Evolutionary conservation across 192 early-diverging fungal species (phyloP).

Genomic region (Podila epigama): DNA sequence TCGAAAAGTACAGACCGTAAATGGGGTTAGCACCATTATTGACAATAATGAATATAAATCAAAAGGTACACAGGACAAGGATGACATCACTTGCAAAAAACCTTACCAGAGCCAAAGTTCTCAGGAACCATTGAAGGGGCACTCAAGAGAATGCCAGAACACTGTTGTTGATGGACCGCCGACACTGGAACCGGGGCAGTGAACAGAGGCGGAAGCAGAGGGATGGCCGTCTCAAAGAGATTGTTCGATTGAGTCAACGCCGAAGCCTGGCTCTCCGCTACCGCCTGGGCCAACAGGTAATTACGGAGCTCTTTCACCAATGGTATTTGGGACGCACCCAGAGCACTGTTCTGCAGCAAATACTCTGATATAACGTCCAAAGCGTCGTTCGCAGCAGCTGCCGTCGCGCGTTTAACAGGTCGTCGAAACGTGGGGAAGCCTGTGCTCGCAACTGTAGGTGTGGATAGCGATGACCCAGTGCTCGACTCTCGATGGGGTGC

Average conservation of each 20-base stretch:
- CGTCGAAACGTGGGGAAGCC: constrained; percentile 12
- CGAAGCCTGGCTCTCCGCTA: constrained; percentile 12
- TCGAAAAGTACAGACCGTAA: too few relatives aligned
- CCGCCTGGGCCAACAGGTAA: constrained; percentile 32
- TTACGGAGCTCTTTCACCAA: constrained; percentile 45
- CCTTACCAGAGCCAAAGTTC: neutral
- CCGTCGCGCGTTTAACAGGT: constrained; percentile 38
- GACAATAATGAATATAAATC: too few relatives aligned
- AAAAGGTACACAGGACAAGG: too few relatives aligned
- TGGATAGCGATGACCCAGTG: too few relatives aligned
- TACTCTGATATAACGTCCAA: constrained; percentile 49
- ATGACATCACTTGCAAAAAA: too few relatives aligned
- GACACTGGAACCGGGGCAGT: neutral
- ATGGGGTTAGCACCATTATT: too few relatives aligned
- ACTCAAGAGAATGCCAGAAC: neutral
- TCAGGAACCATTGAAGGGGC: neutral
- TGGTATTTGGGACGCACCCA: constrained; percentile 43
- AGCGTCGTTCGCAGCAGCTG: constrained; percentile 34
- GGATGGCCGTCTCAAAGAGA: too few relatives aligned
- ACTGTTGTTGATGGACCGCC: neutral
- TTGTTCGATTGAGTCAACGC: too few relatives aligned
- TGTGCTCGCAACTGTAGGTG: constrained; percentile 9
- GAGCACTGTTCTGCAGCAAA: constrained; percentile 41
- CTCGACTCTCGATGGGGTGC: too few relatives aligned
- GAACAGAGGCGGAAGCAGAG: neutral